phyloP scores from a whole-genome alignment of 1,284 basidiomycete genomes.

The Boletellus sp. region DNA sequence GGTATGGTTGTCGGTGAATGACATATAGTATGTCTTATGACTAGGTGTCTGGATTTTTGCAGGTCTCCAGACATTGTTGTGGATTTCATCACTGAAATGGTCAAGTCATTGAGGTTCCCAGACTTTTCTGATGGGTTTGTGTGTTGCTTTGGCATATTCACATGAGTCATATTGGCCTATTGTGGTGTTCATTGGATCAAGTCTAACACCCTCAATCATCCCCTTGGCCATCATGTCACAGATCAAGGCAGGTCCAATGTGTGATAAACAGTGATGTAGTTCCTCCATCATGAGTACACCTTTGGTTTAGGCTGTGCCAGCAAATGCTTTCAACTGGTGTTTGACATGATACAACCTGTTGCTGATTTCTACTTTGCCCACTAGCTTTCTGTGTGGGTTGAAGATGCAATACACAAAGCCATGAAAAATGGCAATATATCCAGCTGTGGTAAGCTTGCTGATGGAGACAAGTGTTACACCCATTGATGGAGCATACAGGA shows the following conservation, averaged over 20 bases:
- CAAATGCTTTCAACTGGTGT: neutral
- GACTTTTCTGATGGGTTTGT: neutral
- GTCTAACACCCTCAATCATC: neutral
- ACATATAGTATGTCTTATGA: neutral
- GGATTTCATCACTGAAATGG: fast-evolving
- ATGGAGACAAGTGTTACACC: conserved; percentile 36
- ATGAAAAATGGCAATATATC: conserved; percentile 28
- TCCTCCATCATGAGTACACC: neutral
- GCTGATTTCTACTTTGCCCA: neutral
- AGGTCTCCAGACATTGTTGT: neutral
- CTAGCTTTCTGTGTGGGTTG: neutral
- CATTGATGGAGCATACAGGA: conserved; percentile 31
- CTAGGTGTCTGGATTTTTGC: fast-evolving
- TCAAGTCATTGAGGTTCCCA: neutral
- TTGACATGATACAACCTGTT: neutral
- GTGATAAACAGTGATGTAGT: neutral
- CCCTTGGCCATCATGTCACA: neutral
- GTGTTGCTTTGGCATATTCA: neutral
- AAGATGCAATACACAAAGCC: neutral
- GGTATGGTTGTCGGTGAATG: conserved; percentile 1
- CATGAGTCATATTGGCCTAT: neutral
- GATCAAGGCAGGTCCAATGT: neutral
- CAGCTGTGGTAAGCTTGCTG: conserved; percentile 29
- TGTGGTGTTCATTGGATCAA: conserved; percentile 8
- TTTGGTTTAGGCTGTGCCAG: neutral